These are phyloP conservation scores for Kuraishia piskuri DNA, from an alignment of 805 yeast genomes.

Conservation along the genomic window DNA sequence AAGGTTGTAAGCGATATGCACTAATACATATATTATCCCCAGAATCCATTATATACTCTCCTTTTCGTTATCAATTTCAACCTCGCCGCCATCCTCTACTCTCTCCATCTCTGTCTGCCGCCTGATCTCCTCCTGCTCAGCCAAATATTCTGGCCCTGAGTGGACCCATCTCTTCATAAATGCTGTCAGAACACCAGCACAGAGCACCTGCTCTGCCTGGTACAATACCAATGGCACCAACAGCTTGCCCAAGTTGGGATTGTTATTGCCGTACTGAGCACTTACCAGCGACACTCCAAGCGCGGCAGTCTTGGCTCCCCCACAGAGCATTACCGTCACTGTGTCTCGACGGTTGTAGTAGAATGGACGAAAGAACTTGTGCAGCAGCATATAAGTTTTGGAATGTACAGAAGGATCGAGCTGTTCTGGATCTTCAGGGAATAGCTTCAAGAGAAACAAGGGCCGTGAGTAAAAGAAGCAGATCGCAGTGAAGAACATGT, in stretches of 20 bases:
- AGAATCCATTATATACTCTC: too few species aligned
- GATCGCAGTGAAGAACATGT: constrained; percentile 67
- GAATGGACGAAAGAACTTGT: constrained; percentile 49
- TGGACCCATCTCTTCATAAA: constrained; percentile 67
- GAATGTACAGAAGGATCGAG: constrained; percentile 30
- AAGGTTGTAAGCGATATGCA: too few species aligned
- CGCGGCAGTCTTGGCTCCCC: constrained; percentile 92
- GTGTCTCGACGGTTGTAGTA: constrained; percentile 67
- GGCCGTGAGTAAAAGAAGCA: constrained; percentile 60
- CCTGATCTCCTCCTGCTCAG: constrained; percentile 4
- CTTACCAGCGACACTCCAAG: constrained; percentile 66
- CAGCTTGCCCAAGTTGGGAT: constrained; percentile 56
- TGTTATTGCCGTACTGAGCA: constrained; percentile 65
- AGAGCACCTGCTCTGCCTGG: constrained; percentile 80
- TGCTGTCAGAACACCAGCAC: constrained; percentile 65
- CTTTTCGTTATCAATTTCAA: background rate
- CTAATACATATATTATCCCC: too few species aligned
- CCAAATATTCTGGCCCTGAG: constrained; percentile 11
- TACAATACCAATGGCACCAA: constrained; percentile 82
- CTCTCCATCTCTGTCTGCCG: background rate
- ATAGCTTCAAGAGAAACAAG: constrained; percentile 33
- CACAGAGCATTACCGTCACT: constrained; percentile 75
- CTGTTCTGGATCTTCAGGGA: constrained; percentile 41
- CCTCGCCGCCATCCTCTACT: background rate
- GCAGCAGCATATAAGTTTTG: constrained; percentile 32